Conservation (phyloP, 2,329 filamentous ascomycete genomes). For the Paramyrothecium roridum region DNA sequence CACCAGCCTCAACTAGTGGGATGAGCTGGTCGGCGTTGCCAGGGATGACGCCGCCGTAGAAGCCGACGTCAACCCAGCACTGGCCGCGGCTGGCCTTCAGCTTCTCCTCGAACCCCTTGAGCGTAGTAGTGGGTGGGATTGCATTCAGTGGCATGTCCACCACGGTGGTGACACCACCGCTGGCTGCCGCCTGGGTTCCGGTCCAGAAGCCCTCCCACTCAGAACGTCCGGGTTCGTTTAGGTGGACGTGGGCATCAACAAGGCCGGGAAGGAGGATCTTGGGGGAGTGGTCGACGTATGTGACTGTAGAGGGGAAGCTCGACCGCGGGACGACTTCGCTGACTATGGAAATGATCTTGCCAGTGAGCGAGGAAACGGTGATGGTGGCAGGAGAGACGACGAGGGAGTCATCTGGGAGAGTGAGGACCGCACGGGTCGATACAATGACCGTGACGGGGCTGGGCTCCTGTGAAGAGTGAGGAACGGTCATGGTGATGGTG, state of each 20-base stretch:
- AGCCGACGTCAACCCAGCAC: slow-evolving; percentile 98
- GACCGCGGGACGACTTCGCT: slow-evolving; percentile 70
- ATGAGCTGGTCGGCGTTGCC: slow-evolving; percentile 80
- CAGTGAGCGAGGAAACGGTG: slow-evolving; percentile 70
- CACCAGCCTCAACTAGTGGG: slow-evolving; percentile 77
- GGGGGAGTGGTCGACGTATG: slow-evolving; percentile 82
- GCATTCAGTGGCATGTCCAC: slow-evolving; percentile 98
- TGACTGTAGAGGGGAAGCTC: slow-evolving; percentile 68
- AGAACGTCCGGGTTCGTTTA: slow-evolving; percentile 93
- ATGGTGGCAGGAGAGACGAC: slow-evolving; percentile 78
- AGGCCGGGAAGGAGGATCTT: slow-evolving; percentile 83
- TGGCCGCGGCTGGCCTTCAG: slow-evolving; percentile 77
- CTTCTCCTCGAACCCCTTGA: slow-evolving; percentile 80
- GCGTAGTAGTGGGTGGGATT: slow-evolving; percentile 91
- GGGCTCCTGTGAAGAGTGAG: slow-evolving; percentile 16
- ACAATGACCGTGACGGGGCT: slow-evolving; percentile 68
- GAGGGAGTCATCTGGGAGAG: slow-evolving; percentile 59
- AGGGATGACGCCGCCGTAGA: slow-evolving; percentile 92
- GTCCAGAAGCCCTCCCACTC: slow-evolving; percentile 99
- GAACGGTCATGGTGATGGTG: slow-evolving; percentile 26
- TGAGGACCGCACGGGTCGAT: slow-evolving; percentile 80
- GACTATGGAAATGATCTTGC: slow-evolving; percentile 78
- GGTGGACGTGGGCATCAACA: slow-evolving; percentile 94
- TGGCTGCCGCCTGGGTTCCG: slow-evolving; percentile 88
- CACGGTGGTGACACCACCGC: slow-evolving; percentile 93